Evolutionary conservation across 169 alveolate species (phyloP).

Genomic region (Ichthyophthirius multifiliis): DNA sequence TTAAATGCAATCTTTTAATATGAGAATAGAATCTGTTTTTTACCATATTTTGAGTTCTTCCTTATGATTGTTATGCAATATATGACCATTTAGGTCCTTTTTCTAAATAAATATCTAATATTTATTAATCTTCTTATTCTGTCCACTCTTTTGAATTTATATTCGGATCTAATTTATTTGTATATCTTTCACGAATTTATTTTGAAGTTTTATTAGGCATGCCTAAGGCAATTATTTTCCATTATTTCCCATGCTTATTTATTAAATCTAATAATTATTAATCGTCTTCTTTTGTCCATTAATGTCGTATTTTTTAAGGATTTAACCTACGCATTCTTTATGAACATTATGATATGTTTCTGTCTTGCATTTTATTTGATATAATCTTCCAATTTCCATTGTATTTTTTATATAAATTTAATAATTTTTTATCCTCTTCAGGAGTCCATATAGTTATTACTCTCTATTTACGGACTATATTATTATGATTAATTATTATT

Average conservation of each 20-base stretch:
- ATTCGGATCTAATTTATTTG: constrained; percentile 59
- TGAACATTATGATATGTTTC: too few relatives aligned
- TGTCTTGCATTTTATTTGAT: background rate
- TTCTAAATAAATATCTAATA: constrained; percentile 42
- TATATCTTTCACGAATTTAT: constrained; percentile 76
- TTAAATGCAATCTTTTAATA: background rate
- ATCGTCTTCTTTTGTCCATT: constrained; percentile 52
- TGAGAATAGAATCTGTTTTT: constrained; percentile 64
- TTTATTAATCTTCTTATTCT: constrained; percentile 56
- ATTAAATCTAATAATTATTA: constrained; percentile 60
- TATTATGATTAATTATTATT: background rate
- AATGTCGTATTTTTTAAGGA: too few relatives aligned
- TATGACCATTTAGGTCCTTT: constrained; percentile 72
- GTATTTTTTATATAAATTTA: constrained; percentile 42
- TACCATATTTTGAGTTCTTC: constrained; percentile 71
- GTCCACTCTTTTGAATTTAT: constrained; percentile 62
- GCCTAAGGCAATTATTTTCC: background rate
- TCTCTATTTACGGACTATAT: background rate
- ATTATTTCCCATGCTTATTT: constrained; percentile 19
- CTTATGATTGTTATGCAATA: constrained; percentile 50
- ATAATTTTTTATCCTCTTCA: constrained; percentile 13
- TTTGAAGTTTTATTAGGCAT: constrained; percentile 52
- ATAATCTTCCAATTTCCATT: constrained; percentile 15
- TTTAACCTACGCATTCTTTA: too few relatives aligned
- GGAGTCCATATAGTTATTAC: constrained; percentile 5